Conservation (phyloP, 192 early-diverging fungal genomes). For the Coemansia sp. region DNA sequence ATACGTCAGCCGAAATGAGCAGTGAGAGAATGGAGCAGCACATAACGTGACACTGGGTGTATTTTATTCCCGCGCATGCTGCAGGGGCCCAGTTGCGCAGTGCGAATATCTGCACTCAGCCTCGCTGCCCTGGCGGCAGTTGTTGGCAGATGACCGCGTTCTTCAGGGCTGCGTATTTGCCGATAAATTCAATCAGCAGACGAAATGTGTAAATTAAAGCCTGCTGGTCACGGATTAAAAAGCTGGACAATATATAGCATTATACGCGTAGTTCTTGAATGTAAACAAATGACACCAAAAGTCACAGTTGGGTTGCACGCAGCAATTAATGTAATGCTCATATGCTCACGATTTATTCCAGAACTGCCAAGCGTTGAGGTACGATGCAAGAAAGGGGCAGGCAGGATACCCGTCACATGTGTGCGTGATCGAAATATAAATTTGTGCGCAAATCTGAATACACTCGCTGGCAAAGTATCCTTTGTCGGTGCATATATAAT, state of each 20-base stretch:
- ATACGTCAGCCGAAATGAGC: neutral
- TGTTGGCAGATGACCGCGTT: neutral
- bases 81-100: neutral
- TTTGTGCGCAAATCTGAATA: neutral
- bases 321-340: neutral
- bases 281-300: neutral
- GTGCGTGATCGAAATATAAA: conserved; percentile 3
- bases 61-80: conserved; percentile 4
- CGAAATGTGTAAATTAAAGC: neutral
- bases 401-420: neutral
- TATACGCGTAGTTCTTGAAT: neutral
- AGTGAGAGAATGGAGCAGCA: neutral
- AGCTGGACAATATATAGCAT: neutral
- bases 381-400: neutral
- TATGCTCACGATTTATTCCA: neutral
- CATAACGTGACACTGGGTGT: neutral
- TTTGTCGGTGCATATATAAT: neutral
- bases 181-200: neutral
- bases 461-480: neutral
- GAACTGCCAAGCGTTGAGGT: neutral
- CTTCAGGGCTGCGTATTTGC: neutral
- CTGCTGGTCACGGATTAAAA: neutral
- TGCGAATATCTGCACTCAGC: neutral
- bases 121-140: neutral
- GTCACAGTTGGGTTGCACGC: conserved; percentile 1